Evolutionary conservation across 768 basidiomycete genomes (phyloP), one percentile per base, ranked within the genome.

Genomic region (Amanita muscaria): DNA sequence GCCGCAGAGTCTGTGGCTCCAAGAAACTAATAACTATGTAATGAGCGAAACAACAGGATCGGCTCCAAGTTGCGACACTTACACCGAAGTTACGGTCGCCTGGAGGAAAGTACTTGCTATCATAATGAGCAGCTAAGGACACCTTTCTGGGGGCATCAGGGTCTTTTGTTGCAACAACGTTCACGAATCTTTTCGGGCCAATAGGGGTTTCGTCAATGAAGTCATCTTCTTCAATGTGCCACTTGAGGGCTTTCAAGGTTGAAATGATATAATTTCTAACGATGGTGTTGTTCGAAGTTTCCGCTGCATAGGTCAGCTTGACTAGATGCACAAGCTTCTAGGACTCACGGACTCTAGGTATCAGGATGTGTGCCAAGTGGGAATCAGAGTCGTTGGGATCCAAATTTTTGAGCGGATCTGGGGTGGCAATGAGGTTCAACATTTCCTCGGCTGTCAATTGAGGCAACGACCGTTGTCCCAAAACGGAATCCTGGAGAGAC

Each of bases 1-100:
- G 89, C 91, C 5, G 93, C 96, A 1, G 92, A 96, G 59, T 99
- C 96, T 8, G 92, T 98, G 7, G 96, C 96, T 25, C 96, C 96
- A 56, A 99, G 68, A 59, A 99, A 99, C 88, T 97, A 64, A 16
- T 33, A n/a, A 40, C 40, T 47, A 43, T 21, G 29, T 31, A 34
- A 31, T 53, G 7, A 48, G 15, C 42, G n/a, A n/a, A 24, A 30
- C 41, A 41, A 8, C 16, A 34, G 51, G 49, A 42, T 22, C 4
- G 16, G 41, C 27, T 40, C n/a, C 1, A 23, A 23, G 31, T 33
- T 22, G 5, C 22, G 6, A 36, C 16, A 59, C 70, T 47, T 55
- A 88, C 91, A 68, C 31, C 31, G 1, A 88, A 83, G 57, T 88
- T 86, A 29, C 74, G 61, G 4, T 88, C 86, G 49, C 71, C 81